Conservation (phyloP, 2,329 filamentous ascomycete species). For the Epichloe festucae region DNA sequence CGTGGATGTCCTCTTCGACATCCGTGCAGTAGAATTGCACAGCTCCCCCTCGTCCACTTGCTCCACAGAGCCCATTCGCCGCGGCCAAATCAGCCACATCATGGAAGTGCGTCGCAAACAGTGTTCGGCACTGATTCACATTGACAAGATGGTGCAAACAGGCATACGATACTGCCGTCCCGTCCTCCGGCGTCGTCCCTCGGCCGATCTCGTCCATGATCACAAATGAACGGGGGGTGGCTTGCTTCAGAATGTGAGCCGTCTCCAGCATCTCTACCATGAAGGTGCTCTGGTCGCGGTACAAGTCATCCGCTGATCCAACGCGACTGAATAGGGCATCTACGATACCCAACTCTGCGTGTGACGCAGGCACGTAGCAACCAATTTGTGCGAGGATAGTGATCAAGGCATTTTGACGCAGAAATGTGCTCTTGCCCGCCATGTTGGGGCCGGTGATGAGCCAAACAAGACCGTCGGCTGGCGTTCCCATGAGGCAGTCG, state of each 20-base stretch:
- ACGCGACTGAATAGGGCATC: constrained; percentile 92
- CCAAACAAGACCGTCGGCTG: constrained; percentile 50
- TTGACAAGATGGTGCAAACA: constrained; percentile 73
- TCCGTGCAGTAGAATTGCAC: constrained; percentile 81
- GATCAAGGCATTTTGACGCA: constrained; percentile 90
- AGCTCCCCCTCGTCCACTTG: constrained; percentile 19
- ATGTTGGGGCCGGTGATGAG: constrained; percentile 83
- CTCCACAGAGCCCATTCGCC: constrained; percentile 30
- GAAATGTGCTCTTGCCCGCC: constrained; percentile 92
- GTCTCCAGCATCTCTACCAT: constrained; percentile 99
- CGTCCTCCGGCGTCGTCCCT: constrained; percentile 88
- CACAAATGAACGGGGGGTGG: constrained; percentile 74
- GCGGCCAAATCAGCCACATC: constrained; percentile 62
- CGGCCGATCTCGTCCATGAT: constrained; percentile 98
- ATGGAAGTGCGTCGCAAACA: constrained; percentile 97
- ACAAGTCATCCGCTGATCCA: constrained; percentile 91
- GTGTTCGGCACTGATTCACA: constrained; percentile 61
- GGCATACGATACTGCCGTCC: constrained; percentile 78
- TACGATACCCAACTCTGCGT: constrained; percentile 79
- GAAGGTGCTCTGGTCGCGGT: constrained; percentile 88
- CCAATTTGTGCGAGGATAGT: constrained; percentile 87
- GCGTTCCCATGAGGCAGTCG: constrained; percentile 68
- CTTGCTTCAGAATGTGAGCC: constrained; percentile 73
- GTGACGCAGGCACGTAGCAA: constrained; percentile 79
- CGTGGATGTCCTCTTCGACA: constrained; percentile 57